Conservation (phyloP, 768 basidiomycete species). For the Lyophyllum semitale region DNA sequence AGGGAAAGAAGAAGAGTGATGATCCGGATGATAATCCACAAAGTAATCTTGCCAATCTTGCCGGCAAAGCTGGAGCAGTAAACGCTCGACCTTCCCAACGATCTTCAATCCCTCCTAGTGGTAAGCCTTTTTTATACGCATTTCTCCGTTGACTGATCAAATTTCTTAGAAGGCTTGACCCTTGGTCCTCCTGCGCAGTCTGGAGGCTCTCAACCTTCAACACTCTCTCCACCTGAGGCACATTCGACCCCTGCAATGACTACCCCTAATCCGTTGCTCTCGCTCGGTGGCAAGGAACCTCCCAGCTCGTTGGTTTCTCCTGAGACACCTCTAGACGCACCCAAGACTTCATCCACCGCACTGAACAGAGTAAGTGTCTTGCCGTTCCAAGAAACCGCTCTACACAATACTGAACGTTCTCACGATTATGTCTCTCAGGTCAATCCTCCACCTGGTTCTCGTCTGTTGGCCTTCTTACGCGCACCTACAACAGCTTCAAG, state of each 20-base stretch:
- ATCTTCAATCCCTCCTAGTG: slow-evolving; percentile 3
- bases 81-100: too few relatives aligned
- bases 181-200: slow-evolving; percentile 1
- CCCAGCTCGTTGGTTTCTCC: background rate
- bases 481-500: slow-evolving; percentile 29
- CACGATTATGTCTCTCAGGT: slow-evolving; percentile 31
- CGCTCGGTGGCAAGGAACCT: slow-evolving; percentile 10
- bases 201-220: background rate
- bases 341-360: background rate
- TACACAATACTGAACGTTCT: slow-evolving; percentile 3
- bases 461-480: slow-evolving; percentile 49
- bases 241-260: background rate
- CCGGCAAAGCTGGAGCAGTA: background rate
- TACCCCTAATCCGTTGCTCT: slow-evolving; percentile 7
- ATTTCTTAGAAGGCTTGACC: background rate
- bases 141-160: background rate
- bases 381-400: background rate
- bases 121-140: background rate
- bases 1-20: slow-evolving; percentile 45
- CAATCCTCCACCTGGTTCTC: slow-evolving; percentile 53
- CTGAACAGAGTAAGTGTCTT: background rate
- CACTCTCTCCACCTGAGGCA: slow-evolving; percentile 11
- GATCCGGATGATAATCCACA: slow-evolving; percentile 11
- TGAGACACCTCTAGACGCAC: background rate
- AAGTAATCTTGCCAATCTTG: background rate